Percentiles rank a stretch among this genome's conserved stretches.
Evolutionary conservation across 306 rosid species (phyloP).

Genomic region (Citrullus mucosospermus): DNA sequence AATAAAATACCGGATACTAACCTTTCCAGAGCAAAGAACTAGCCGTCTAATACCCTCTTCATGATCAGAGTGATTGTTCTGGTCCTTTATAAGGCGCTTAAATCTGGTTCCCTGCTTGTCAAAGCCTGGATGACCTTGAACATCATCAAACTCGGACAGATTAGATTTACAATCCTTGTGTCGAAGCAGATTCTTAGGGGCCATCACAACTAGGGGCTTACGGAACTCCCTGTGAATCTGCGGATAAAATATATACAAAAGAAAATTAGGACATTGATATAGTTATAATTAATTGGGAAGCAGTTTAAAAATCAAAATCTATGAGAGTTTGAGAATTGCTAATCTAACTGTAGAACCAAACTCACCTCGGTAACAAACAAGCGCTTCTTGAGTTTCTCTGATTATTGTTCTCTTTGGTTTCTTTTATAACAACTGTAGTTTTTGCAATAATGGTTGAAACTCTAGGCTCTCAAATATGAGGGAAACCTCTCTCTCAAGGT

Average conservation of each 20-base stretch:
- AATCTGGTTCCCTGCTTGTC: conserved; percentile 98
- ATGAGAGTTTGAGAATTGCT: neutral
- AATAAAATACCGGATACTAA: neutral
- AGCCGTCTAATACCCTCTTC: conserved; percentile 92
- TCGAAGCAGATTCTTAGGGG: conserved; percentile 90
- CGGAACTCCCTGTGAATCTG: conserved; percentile 91
- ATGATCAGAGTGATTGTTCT: conserved; percentile 49
- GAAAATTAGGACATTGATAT: neutral
- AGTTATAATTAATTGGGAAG: neutral
- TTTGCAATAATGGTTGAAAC: neutral
- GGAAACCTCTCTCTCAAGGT: neutral
- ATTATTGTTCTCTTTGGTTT: neutral
- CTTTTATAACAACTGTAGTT: neutral
- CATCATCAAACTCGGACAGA: conserved; percentile 92
- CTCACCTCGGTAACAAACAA: neutral
- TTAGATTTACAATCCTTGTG: conserved; percentile 88
- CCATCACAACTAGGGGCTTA: conserved; percentile 88
- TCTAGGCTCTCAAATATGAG: neutral
- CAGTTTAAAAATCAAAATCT: neutral
- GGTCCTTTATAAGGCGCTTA: conserved; percentile 92
- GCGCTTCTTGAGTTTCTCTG: neutral
- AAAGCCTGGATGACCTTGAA: conserved; percentile 96
- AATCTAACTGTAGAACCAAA: neutral
- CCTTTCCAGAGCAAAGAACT: conserved; percentile 96
- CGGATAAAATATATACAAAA: neutral